phyloP scores from a whole-genome alignment of 495 filamentous ascomycete genomes.

The Aspergillus sparsus region DNA sequence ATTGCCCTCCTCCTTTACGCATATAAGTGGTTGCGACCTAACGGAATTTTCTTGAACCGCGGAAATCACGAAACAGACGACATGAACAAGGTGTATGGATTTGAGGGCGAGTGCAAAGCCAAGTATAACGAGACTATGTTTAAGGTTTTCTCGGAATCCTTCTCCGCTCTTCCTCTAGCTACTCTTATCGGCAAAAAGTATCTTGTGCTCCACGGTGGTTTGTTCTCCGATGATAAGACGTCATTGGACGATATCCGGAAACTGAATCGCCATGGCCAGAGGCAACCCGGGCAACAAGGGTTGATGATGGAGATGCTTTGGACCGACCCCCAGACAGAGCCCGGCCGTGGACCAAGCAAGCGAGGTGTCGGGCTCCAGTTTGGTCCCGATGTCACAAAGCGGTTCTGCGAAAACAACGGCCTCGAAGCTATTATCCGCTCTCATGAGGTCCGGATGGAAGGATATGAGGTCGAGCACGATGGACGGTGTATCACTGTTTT shows the following conservation, averaged over 20 bases:
- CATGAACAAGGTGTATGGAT: conserved; percentile 99
- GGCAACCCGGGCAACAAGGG: conserved; percentile 91
- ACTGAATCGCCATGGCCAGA: conserved; percentile 85
- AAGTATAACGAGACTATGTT: conserved; percentile 97
- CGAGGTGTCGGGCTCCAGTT: conserved; percentile 96
- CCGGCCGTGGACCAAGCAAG: conserved; percentile 92
- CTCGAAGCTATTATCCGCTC: conserved; percentile 93
- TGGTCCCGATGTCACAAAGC: conserved; percentile 93
- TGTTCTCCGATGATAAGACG: conserved; percentile 96
- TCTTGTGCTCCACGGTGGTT: conserved; percentile 89
- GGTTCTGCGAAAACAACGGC: conserved; percentile 95
- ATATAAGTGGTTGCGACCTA: conserved; percentile 92
- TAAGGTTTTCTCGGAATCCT: conserved; percentile 98
- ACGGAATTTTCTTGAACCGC: conserved; percentile 90
- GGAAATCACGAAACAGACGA: conserved; percentile 99
- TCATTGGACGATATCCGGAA: conserved; percentile 91
- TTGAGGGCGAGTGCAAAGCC: conserved; percentile 95
- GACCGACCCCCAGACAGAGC: conserved; percentile 88
- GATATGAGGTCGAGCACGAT: conserved; percentile 96
- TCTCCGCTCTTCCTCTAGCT: conserved; percentile 90
- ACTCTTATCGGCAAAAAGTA: conserved; percentile 91
- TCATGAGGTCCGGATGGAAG: conserved; percentile 97
- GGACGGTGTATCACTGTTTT: conserved; percentile 99
- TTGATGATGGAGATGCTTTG: conserved; percentile 99
- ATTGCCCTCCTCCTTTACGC: conserved; percentile 92